Conservation (phyloP, 768 basidiomycete species). For the Rhizopogon vinicolor region DNA sequence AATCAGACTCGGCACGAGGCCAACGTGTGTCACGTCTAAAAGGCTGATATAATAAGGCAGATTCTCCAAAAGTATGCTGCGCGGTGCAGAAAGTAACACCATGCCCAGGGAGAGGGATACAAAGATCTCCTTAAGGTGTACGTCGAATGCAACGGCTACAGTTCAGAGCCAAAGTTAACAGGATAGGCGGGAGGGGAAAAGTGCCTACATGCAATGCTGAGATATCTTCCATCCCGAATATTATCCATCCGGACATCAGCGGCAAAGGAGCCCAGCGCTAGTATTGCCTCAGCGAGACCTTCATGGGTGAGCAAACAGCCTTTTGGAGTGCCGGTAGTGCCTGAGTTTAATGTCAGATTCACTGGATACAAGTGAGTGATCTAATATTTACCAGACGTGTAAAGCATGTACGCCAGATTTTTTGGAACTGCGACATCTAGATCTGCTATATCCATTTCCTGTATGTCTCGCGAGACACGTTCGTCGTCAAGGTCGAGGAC, state of each 20-base stretch:
- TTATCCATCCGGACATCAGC: constrained; percentile 17
- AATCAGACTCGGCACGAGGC: constrained; percentile 49
- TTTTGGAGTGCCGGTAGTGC: constrained; percentile 49
- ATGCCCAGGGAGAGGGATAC: constrained; percentile 39
- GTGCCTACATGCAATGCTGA: constrained; percentile 39
- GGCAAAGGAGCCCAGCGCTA: constrained; percentile 21
- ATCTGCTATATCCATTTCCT: constrained; percentile 21
- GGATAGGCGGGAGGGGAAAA: constrained; percentile 1
- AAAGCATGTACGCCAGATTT: constrained; percentile 40
- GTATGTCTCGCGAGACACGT: constrained; percentile 22
- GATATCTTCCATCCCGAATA: constrained; percentile 26
- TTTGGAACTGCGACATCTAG: constrained; percentile 25
- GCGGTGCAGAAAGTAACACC: constrained; percentile 37
- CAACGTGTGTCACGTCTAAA: constrained; percentile 44
- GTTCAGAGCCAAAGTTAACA: not conserved
- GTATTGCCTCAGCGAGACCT: constrained; percentile 28
- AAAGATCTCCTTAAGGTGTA: constrained; percentile 43
- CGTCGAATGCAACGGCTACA: constrained; percentile 49
- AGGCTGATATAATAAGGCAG: constrained; percentile 35
- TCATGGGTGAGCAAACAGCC: constrained; percentile 39
- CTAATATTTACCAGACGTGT: constrained; percentile 39
- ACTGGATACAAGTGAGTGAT: not conserved
- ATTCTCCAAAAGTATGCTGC: constrained; percentile 35
- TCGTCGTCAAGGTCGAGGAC: constrained; percentile 16
- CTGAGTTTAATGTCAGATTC: constrained; percentile 15